A percentile compares a stretch with the other conserved stretches of the same genome.
phyloP scores from a whole-genome alignment of 164 flowering plant genomes.

The Sedum album region DNA sequence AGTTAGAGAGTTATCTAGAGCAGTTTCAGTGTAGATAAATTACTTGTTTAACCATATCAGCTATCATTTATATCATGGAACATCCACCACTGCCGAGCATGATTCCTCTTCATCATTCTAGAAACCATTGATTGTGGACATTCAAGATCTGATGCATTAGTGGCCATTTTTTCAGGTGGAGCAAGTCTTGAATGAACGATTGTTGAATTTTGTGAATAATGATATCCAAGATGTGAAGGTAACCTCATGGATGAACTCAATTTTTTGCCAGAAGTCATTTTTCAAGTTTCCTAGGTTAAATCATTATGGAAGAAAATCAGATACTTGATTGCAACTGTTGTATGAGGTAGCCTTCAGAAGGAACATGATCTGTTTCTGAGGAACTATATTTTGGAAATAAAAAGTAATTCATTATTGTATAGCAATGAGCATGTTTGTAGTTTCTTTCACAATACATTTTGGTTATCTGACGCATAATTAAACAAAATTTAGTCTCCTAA shows the following conservation, averaged over 20 bases:
- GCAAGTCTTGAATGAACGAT: conserved; percentile 45
- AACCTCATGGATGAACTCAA: conserved; percentile 4
- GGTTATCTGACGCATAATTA: background rate
- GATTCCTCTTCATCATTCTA: background rate
- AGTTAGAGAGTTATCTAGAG: background rate
- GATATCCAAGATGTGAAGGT: conserved; percentile 62
- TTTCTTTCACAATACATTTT: too few relatives aligned
- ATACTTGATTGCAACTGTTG: background rate
- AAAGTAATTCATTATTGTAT: background rate
- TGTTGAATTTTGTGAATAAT: conserved; percentile 42
- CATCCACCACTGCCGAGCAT: background rate
- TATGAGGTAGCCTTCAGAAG: background rate
- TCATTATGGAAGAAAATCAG: background rate
- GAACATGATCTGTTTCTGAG: background rate
- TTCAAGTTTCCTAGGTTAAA: background rate
- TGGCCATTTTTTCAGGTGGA: conserved; percentile 19
- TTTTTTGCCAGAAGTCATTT: background rate
- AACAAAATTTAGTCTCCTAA: background rate
- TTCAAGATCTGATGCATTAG: background rate
- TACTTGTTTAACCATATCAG: background rate
- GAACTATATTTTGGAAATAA: background rate
- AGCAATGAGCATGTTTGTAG: too few relatives aligned
- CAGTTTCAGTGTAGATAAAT: background rate
- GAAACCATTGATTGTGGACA: background rate
- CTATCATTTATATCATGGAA: background rate